A percentile compares a stretch with the other conserved stretches of the same genome.
Conservation (phyloP, 257 asterid genomes). For the Solanum corneliomulleri region DNA sequence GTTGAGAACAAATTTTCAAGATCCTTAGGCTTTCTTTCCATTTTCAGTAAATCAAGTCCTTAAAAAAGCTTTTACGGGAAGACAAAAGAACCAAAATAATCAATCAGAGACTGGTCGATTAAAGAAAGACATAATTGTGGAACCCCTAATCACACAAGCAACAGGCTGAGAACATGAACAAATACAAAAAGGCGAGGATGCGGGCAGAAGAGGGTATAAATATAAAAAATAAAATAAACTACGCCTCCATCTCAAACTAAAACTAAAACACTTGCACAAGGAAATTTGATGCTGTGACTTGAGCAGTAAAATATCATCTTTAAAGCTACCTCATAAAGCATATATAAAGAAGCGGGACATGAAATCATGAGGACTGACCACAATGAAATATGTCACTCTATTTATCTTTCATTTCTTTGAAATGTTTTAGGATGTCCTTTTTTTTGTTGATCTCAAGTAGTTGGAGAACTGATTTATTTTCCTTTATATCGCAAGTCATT, state of each 20-base stretch:
- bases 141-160: not conserved
- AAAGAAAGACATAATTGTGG: not conserved
- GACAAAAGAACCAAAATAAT: not conserved
- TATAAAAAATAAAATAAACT: not conserved
- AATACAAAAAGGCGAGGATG: not conserved
- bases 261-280: not conserved
- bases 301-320: not conserved
- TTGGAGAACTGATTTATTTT: not conserved
- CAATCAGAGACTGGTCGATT: not conserved
- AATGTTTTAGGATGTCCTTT: not conserved
- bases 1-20: not conserved
- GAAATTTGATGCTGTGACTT: not conserved
- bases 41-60: not conserved
- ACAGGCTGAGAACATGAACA: not conserved
- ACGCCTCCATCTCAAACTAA: not conserved
- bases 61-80: not conserved
- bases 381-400: not conserved
- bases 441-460: not conserved
- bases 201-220: not conserved
- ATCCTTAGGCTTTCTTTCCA: not conserved
- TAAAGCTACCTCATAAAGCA: not conserved
- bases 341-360: not conserved
- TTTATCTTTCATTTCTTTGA: not conserved
- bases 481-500: not conserved
- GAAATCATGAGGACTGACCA: not conserved